phyloP scores from a whole-genome alignment of 352 stramenopile genomes.

The Phytophthora vignae region DNA sequence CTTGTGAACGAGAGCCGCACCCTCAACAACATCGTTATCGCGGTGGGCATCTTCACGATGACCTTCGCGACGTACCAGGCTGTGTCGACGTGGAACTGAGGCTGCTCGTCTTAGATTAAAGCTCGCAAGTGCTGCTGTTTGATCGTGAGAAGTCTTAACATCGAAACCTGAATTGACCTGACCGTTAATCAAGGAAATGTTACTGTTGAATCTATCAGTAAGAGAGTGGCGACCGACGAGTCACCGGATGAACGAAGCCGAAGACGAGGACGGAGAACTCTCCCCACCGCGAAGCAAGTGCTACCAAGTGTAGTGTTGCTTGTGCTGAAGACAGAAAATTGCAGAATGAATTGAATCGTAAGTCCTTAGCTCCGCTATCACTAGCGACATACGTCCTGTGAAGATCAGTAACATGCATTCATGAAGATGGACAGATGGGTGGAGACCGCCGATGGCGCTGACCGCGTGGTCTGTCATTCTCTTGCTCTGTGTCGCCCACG shows the following conservation, averaged over 20 bases:
- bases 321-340: not conserved
- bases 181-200: too few species aligned
- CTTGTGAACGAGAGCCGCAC: constrained; percentile 54
- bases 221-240: accelerated
- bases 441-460: not conserved
- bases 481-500: not conserved
- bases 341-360: too few species aligned
- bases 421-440: not conserved
- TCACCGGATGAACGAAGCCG: too few species aligned
- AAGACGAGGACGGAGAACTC: too few species aligned
- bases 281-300: too few species aligned
- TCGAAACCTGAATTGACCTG: not conserved
- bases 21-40: constrained; percentile 57
- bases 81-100: constrained; percentile 54
- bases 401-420: not conserved
- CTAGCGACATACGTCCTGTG: not conserved
- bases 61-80: constrained; percentile 69
- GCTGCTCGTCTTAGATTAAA: constrained; percentile 33
- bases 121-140: constrained; percentile 33
- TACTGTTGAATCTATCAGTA: too few species aligned
- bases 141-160: constrained; percentile 26
- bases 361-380: too few species aligned
- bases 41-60: constrained; percentile 65
- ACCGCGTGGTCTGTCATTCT: not conserved
- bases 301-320: not conserved